Percentiles rank a stretch among this genome's conserved stretches.
Evolutionary conservation across 441 rosid species (phyloP).

Genomic region (Breynia disticha): DNA sequence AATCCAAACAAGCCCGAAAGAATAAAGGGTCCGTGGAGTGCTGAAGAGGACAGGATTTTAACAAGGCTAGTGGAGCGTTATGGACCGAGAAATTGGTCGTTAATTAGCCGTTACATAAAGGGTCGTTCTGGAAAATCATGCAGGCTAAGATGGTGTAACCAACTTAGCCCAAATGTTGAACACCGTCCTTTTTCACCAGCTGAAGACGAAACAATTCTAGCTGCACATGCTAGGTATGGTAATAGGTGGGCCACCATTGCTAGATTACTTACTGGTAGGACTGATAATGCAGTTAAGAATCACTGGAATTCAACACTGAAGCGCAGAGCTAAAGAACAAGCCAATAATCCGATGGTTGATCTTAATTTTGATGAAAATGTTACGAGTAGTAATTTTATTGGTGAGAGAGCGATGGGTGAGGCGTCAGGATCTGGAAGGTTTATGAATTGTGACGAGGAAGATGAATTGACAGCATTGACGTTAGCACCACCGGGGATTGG

Average conservation of each 20-base stretch:
- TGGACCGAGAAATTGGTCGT: constrained; percentile 60
- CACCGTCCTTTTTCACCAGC: constrained; percentile 56
- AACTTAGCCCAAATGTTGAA: constrained; percentile 52
- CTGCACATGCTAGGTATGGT: constrained; percentile 54
- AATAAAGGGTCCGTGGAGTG: constrained; percentile 71
- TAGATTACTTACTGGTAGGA: constrained; percentile 52
- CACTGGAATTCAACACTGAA: constrained; percentile 71
- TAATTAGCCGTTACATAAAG: constrained; percentile 46
- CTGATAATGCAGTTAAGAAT: constrained; percentile 67
- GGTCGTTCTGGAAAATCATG: constrained; percentile 71
- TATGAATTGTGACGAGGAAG: constrained; percentile 18
- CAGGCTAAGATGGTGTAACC: constrained; percentile 70
- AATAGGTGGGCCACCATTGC: constrained; percentile 80
- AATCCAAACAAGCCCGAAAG: constrained; percentile 19
- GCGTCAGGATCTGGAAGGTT: constrained; percentile 9
- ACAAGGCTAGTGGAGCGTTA: constrained; percentile 42
- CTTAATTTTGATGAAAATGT: background rate
- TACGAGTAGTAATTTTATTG: too few relatives aligned
- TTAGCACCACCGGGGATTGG: constrained; percentile 49
- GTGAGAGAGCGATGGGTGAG: background rate
- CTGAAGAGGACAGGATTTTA: constrained; percentile 57
- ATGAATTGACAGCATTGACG: constrained; percentile 55
- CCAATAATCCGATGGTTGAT: constrained; percentile 8
- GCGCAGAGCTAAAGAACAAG: constrained; percentile 31
- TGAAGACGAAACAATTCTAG: constrained; percentile 56